phyloP scores from a whole-genome alignment of 2,329 filamentous ascomycete genomes.

The Colletotrichum sp. region DNA sequence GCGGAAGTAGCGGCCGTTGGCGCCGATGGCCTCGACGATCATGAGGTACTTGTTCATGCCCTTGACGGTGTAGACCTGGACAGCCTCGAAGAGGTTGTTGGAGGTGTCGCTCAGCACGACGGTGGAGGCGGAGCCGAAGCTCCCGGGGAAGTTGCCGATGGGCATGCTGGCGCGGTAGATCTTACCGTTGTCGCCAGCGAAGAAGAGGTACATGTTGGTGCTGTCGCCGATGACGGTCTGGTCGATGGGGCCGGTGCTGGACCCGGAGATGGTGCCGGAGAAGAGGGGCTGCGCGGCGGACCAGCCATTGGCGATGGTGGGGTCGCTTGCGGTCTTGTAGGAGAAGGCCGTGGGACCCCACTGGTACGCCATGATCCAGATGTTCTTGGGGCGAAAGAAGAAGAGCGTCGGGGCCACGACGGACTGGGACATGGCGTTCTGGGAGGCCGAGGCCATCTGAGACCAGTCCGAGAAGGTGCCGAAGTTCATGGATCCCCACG shows the following conservation, averaged over 20 bases:
- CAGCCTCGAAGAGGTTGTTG: constrained; percentile 69
- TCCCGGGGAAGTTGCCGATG: constrained; percentile 64
- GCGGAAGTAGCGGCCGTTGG: constrained; percentile 67
- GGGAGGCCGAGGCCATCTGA: constrained; percentile 53
- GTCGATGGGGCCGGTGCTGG: constrained; percentile 63
- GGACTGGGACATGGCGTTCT: constrained; percentile 52
- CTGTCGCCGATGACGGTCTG: constrained; percentile 68
- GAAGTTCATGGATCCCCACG: constrained; percentile 66
- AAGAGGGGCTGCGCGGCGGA: constrained; percentile 59
- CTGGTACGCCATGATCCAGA: constrained; percentile 72
- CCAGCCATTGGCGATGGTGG: constrained; percentile 64
- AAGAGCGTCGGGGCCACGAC: constrained; percentile 68
- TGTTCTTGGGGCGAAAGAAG: constrained; percentile 64
- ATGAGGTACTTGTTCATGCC: constrained; percentile 66
- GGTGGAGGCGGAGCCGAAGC: constrained; percentile 57
- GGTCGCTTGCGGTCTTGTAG: constrained; percentile 64
- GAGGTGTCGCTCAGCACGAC: constrained; percentile 56
- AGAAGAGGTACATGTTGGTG: constrained; percentile 71
- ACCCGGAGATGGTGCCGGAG: constrained; percentile 55
- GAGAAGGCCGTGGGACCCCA: constrained; percentile 66
- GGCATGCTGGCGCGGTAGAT: constrained; percentile 71
- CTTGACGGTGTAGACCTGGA: constrained; percentile 67
- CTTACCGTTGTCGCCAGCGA: constrained; percentile 69
- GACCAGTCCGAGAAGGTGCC: constrained; percentile 57
- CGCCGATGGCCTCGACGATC: constrained; percentile 68